These are phyloP conservation scores for Parietaria judaica DNA, from an alignment of 306 rosid genomes.

Conservation along the genomic window DNA sequence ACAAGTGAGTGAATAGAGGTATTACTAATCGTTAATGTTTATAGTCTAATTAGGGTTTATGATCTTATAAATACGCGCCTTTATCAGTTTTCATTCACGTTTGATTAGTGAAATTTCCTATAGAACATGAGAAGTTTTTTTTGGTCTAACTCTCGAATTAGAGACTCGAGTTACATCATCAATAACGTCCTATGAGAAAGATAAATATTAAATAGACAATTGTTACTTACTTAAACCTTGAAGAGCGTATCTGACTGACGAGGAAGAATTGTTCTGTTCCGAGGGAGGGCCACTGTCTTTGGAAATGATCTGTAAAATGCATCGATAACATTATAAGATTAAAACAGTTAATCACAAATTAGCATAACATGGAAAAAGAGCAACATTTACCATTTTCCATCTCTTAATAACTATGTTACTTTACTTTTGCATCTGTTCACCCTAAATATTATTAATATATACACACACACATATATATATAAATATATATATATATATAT, in stretches of 20 bases:
- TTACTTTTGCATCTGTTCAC: no score
- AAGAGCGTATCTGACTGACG: conserved; percentile 16
- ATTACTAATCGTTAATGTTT: neutral
- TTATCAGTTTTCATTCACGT: no score
- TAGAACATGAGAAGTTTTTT: no score
- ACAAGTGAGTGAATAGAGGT: conserved; percentile 10
- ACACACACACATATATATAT: no score
- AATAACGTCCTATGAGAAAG: neutral
- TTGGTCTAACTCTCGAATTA: no score
- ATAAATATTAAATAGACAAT: neutral
- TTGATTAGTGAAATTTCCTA: no score
- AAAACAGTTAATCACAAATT: neutral
- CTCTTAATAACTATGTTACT: neutral
- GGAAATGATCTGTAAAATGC: conserved; percentile 47
- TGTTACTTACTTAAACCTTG: conserved; percentile 30
- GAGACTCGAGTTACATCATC: no score
- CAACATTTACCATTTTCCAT: neutral
- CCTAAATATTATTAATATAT: no score
- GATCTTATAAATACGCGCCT: no score
- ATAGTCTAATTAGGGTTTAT: no score
- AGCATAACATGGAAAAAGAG: neutral
- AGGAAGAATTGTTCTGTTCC: conserved; percentile 18
- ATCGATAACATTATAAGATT: neutral
- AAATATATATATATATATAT: no score
- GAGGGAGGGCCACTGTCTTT: conserved; percentile 51